Evolutionary conservation across 495 filamentous ascomycete species (phyloP).

Genomic region (Lichina pygmaea): DNA sequence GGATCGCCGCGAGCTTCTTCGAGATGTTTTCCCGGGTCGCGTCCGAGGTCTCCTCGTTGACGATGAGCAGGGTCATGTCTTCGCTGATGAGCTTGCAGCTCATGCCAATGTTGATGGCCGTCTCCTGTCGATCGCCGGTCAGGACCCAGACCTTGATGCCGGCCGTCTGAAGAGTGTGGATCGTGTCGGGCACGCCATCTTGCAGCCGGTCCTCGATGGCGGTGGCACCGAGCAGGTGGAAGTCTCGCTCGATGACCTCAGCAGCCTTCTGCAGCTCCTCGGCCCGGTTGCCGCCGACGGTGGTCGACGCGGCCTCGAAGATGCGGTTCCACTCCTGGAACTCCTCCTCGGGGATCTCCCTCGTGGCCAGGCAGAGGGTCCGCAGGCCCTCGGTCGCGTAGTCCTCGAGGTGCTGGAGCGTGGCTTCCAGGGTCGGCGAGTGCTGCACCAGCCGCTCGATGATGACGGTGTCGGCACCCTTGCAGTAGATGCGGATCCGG

Average conservation of each 20-base stretch:
- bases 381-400: conserved; percentile 92
- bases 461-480: conserved; percentile 96
- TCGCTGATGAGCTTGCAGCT: conserved; percentile 96
- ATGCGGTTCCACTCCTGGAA: conserved; percentile 71
- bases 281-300: conserved; percentile 70
- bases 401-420: conserved; percentile 82
- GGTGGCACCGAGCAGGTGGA: conserved; percentile 78
- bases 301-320: conserved; percentile 72
- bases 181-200: conserved; percentile 95
- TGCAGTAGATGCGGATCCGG: conserved; percentile 76
- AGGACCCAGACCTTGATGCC: conserved; percentile 98
- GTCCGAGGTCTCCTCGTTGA: conserved; percentile 62
- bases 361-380: conserved; percentile 85
- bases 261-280: conserved; percentile 95
- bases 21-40: conserved; percentile 63
- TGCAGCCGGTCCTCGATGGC: conserved; percentile 95
- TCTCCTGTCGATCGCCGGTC: conserved; percentile 95
- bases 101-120: conserved; percentile 99
- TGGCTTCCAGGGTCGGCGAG: conserved; percentile 67
- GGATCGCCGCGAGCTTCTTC: conserved; percentile 78
- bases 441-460: conserved; percentile 53
- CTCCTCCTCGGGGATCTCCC: conserved; percentile 76
- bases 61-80: conserved; percentile 91
- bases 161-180: conserved; percentile 86
- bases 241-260: conserved; percentile 78